These are phyloP conservation scores for Ustilago shanxiensis DNA, from an alignment of 1,284 basidiomycete species.

Conservation along the genomic window DNA sequence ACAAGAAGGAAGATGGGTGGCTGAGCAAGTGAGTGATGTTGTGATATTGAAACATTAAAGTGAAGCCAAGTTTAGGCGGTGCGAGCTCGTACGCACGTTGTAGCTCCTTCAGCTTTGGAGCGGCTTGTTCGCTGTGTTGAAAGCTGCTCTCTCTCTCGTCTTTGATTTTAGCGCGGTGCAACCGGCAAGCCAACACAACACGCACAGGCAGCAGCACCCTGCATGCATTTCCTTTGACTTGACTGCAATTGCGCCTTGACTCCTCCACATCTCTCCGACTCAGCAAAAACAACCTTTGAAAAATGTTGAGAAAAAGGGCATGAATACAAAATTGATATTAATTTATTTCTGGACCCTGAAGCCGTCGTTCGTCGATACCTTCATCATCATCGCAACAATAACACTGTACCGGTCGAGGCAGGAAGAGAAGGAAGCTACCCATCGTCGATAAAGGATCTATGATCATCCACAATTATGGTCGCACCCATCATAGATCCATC, in stretches of 20 bases:
- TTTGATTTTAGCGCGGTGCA: background rate
- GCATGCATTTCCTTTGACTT: constrained; percentile 7
- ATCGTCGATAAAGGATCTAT: background rate
- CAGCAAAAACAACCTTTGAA: background rate
- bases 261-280: constrained; percentile 21
- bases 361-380: background rate
- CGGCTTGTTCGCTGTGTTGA: background rate
- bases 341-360: constrained; percentile 10
- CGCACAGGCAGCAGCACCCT: constrained; percentile 12
- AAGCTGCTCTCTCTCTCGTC: background rate
- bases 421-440: background rate
- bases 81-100: background rate
- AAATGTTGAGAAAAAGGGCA: constrained; percentile 9
- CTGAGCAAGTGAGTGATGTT: constrained; percentile 8
- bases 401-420: too few relatives aligned
- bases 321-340: constrained; percentile 1
- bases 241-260: background rate
- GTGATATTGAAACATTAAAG: background rate
- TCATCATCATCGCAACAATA: constrained; percentile 7
- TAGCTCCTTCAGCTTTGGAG: too few relatives aligned
- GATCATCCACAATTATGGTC: constrained; percentile 11
- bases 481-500: constrained; percentile 29
- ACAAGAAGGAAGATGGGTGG: background rate
- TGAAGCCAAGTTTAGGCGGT: background rate
- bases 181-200: constrained; percentile 5